Conservation (phyloP, 148 eudicot genomes). For the Camellia sinensis region DNA sequence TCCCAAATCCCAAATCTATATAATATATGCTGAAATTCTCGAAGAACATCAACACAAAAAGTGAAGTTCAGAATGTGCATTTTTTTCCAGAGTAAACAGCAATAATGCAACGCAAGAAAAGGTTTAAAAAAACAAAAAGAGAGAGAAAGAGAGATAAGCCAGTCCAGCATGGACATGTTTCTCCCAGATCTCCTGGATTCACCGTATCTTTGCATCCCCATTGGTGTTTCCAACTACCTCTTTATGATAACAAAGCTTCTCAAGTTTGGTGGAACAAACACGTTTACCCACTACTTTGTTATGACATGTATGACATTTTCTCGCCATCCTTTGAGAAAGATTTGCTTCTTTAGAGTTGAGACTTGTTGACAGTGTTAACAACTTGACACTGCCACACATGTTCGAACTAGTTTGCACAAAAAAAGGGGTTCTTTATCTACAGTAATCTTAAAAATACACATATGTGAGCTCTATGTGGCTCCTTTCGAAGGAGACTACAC, state of each 20-base stretch:
- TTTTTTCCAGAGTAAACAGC: not conserved
- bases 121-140: not conserved
- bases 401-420: not conserved
- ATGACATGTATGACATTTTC: not conserved
- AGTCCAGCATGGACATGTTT: not conserved
- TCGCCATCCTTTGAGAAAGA: not conserved
- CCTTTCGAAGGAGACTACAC: not conserved
- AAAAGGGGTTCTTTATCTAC: not conserved
- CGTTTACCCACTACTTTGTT: not conserved
- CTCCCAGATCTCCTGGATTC: not conserved
- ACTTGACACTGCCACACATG: not conserved
- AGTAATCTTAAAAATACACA: not conserved
- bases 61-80: not conserved
- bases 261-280: conserved; percentile 1
- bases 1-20: not conserved
- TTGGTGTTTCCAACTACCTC: not conserved
- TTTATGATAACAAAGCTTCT: not conserved
- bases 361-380: too few species aligned
- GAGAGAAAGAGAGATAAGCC: not conserved
- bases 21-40: not conserved
- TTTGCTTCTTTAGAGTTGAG: not conserved
- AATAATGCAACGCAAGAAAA: not conserved
- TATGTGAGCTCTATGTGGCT: not conserved
- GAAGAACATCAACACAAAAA: not conserved
- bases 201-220: too few species aligned